Percentiles rank a stretch among this genome's conserved stretches.
phyloP scores from a whole-genome alignment of 148 eudicot genomes.

The Chenopodium berlandieri region DNA sequence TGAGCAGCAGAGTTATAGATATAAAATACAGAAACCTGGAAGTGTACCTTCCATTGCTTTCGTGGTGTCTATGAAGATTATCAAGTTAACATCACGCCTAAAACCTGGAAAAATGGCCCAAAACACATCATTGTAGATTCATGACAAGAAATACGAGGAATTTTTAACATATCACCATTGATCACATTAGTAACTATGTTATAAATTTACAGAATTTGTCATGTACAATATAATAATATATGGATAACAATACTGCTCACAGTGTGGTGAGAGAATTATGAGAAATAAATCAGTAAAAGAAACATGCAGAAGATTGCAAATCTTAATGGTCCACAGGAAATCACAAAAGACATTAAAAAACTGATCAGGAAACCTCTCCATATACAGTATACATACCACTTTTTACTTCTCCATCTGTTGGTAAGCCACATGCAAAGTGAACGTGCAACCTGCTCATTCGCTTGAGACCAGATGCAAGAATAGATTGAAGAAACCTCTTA shows the following conservation, averaged over 20 bases:
- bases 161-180: not conserved
- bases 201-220: not conserved
- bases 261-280: not conserved
- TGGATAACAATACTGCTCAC: not conserved
- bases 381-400: constrained; percentile 52
- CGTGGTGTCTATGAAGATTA: constrained; percentile 69
- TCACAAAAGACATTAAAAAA: not conserved
- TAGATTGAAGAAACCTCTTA: constrained; percentile 59
- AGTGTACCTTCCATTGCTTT: constrained; percentile 87
- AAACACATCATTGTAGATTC: not conserved
- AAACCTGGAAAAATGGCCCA: constrained; percentile 53
- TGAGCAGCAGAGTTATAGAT: not conserved
- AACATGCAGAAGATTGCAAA: not conserved
- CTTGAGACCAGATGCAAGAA: constrained; percentile 76
- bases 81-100: constrained; percentile 61
- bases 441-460: constrained; percentile 83
- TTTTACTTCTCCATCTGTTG: constrained; percentile 79
- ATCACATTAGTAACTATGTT: not conserved
- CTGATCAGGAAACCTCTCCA: not conserved
- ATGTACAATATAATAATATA: not conserved
- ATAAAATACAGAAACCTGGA: not conserved
- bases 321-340: not conserved
- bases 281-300: not conserved
- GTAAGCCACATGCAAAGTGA: constrained; percentile 90
- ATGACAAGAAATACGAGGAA: not conserved